Evolutionary conservation across 2,329 filamentous ascomycete species (phyloP).

Genomic region (Mariannaea sp.): DNA sequence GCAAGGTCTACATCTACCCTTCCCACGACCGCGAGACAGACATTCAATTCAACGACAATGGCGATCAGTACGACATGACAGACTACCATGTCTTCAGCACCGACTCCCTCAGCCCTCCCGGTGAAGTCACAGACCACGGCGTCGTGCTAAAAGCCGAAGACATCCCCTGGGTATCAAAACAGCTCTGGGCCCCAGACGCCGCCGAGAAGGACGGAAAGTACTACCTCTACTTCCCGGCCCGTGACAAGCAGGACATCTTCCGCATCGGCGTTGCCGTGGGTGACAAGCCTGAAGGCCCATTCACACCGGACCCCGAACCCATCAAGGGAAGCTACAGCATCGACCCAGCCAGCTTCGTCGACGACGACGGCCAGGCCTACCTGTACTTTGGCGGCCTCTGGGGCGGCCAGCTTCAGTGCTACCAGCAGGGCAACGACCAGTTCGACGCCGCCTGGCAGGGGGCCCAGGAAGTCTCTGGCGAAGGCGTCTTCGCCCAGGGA

Average conservation of each 20-base stretch:
- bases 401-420: slow-evolving; percentile 82
- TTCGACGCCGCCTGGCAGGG: slow-evolving; percentile 62
- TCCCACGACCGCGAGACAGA: slow-evolving; percentile 79
- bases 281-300: slow-evolving; percentile 70
- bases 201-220: slow-evolving; percentile 70
- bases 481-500: slow-evolving; percentile 61
- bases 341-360: slow-evolving; percentile 76
- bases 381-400: slow-evolving; percentile 78
- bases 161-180: slow-evolving; percentile 77
- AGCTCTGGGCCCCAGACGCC: slow-evolving; percentile 82
- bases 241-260: slow-evolving; percentile 72
- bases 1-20: slow-evolving; percentile 77
- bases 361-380: slow-evolving; percentile 50
- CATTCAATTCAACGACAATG: slow-evolving; percentile 80
- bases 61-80: slow-evolving; percentile 82
- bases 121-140: slow-evolving; percentile 73
- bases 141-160: slow-evolving; percentile 67
- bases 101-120: slow-evolving; percentile 55
- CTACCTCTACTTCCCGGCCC: slow-evolving; percentile 78
- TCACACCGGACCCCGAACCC: slow-evolving; percentile 64
- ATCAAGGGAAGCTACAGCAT: slow-evolving; percentile 76
- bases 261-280: slow-evolving; percentile 73
- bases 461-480: slow-evolving; percentile 62
- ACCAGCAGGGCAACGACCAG: slow-evolving; percentile 56
- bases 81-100: slow-evolving; percentile 81